A percentile compares a stretch with the other conserved stretches of the same genome.
phyloP scores from a whole-genome alignment of 2,329 filamentous ascomycete genomes.

The Huntiella savannae region DNA sequence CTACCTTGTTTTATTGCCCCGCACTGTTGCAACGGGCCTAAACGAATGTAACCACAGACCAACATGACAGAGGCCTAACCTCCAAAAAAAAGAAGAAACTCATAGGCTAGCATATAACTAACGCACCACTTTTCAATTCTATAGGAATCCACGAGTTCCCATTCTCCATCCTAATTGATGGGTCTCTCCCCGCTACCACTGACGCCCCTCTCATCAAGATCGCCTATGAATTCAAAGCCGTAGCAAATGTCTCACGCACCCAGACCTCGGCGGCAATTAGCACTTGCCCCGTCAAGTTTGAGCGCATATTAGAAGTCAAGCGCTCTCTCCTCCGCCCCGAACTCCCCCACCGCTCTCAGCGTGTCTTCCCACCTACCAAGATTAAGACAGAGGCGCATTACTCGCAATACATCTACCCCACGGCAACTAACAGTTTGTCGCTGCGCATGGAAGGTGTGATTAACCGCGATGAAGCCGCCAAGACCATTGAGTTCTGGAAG shows the following conservation, averaged over 20 bases:
- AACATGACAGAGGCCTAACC: too few relatives aligned
- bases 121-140: conserved; percentile 12
- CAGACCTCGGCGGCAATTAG: conserved; percentile 26
- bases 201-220: conserved; percentile 55
- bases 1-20: not conserved
- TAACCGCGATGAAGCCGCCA: conserved; percentile 44
- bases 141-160: conserved; percentile 56
- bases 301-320: conserved; percentile 51
- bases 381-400: conserved; percentile 73
- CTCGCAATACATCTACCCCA: conserved; percentile 67
- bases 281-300: conserved; percentile 34
- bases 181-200: conserved; percentile 68
- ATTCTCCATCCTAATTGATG: conserved; percentile 72
- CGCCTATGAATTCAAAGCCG: conserved; percentile 59
- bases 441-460: conserved; percentile 78
- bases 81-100: not conserved
- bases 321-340: conserved; percentile 59
- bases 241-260: conserved; percentile 40
- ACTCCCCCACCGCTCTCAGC: conserved; percentile 69
- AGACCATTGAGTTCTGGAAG: conserved; percentile 65
- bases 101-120: too few relatives aligned
- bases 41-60: too few relatives aligned
- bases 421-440: conserved; percentile 59
- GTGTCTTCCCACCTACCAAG: conserved; percentile 91
- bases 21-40: not conserved